phyloP scores from a whole-genome alignment of 2,329 filamentous ascomycete genomes.

The Shiraia sp. region DNA sequence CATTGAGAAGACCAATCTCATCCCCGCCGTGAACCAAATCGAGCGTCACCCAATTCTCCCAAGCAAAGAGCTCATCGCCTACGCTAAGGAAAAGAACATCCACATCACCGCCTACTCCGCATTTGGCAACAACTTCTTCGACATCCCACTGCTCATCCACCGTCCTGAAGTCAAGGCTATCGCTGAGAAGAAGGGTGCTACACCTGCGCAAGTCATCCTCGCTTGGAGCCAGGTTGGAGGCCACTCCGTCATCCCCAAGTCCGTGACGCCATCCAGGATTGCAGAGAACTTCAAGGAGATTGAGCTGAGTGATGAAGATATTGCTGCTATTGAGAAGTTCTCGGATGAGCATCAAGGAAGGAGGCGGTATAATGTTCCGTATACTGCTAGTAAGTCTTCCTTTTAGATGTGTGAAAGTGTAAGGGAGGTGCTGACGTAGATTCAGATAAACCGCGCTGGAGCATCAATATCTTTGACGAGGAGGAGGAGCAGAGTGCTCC shows the following conservation, averaged over 20 bases:
- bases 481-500: conserved; percentile 36
- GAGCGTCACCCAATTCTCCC: conserved; percentile 37
- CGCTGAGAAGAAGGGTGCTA: conserved; percentile 65
- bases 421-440: background rate
- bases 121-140: conserved; percentile 45
- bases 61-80: conserved; percentile 33
- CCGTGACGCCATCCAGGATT: conserved; percentile 30
- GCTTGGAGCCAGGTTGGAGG: conserved; percentile 79
- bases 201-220: conserved; percentile 78
- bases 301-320: conserved; percentile 25
- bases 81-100: conserved; percentile 36
- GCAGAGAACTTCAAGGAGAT: conserved; percentile 37
- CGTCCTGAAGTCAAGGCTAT: conserved; percentile 70
- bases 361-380: conserved; percentile 36
- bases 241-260: conserved; percentile 36
- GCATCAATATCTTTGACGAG: conserved; percentile 33
- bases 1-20: conserved; percentile 52
- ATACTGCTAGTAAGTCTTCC: conserved; percentile 42
- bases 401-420: background rate
- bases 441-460: conserved; percentile 41
- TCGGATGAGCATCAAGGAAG: conserved; percentile 54
- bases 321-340: conserved; percentile 43
- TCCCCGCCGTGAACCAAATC: conserved; percentile 37
- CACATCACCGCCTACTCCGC: conserved; percentile 50
- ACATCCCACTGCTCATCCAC: conserved; percentile 65